Evolutionary conservation across 208 protist genomes (phyloP), one percentile per base, ranked within the genome.

Genomic region (Polymyxa betae): DNA sequence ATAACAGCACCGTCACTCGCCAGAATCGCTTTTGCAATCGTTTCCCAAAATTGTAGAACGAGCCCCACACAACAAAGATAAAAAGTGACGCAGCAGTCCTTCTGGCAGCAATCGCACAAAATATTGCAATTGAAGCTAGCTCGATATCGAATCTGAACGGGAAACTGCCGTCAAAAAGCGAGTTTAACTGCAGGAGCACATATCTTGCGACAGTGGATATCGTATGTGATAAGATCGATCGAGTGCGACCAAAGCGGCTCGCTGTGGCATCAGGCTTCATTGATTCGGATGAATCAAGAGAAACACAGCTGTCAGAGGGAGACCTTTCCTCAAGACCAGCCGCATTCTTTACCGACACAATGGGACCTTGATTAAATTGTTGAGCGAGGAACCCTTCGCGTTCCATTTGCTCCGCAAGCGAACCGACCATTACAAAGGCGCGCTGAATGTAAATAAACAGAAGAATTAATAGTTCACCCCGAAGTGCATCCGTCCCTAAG

Each of bases 41-140:
- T 24, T 5, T 29, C 5, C 12, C 5, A 60, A 60, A 60, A 5
- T 29, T 24, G 24, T 60, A 60, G 49, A 60, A 60, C 5, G 49
- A 60, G 12, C 72, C 72, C 72, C 72, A 82, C 72, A 82, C 10
- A 45, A 82, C 72, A n/a, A 38, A 82, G 5, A 43, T 40, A 5
- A 82, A 35, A 5, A 60, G 49, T 24, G 24, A 60, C 49, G 24
- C 5, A 5, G 24, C 5, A 24, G 5, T 60, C 24, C 49, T 60
- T 24, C 49, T 60, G 5, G 49, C 5, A 24, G 49, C 49, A 60
- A 60, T 24, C 12, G 49, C 5, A 60, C 49, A 60, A 60, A 60
- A 60, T 60, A 60, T 60, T 24, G 24, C 49, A 24, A 60, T 60
- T 60, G 49, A 5, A 24, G 49, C 49, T 5, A 5, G 12, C 24